phyloP scores from a whole-genome alignment of 2,329 filamentous ascomycete genomes.

The Verticillium tricorpus region DNA sequence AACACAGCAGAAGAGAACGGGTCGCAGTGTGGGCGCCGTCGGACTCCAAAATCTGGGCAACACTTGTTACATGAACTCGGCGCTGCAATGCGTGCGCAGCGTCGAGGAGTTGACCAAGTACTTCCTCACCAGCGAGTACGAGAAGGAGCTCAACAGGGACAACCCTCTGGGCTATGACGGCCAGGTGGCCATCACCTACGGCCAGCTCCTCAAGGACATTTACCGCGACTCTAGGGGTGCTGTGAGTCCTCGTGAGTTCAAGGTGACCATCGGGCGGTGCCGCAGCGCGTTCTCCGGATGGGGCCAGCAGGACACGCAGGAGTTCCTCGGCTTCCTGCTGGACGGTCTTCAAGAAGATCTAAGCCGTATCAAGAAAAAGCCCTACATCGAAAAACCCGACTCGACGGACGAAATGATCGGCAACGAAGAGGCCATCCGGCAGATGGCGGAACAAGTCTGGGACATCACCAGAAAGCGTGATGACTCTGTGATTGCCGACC shows the following conservation, averaged over 20 bases:
- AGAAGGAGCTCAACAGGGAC: conserved; percentile 74
- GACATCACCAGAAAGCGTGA: conserved; percentile 89
- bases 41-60: conserved; percentile 91
- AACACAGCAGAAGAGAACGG: conserved; percentile 62
- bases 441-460: conserved; percentile 85
- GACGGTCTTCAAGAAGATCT: conserved; percentile 94
- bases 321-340: conserved; percentile 91
- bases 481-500: conserved; percentile 89
- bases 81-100: conserved; percentile 87
- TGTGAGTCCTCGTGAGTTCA: conserved; percentile 77
- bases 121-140: conserved; percentile 72
- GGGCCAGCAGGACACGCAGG: conserved; percentile 94
- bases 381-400: conserved; percentile 95
- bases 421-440: conserved; percentile 71
- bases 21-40: conserved; percentile 69
- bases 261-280: conserved; percentile 73
- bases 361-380: conserved; percentile 90
- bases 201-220: conserved; percentile 68
- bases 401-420: conserved; percentile 95
- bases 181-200: conserved; percentile 81
- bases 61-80: conserved; percentile 99
- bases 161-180: conserved; percentile 87
- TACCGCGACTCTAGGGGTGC: conserved; percentile 68
- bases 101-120: conserved; percentile 92
- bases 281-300: conserved; percentile 88